phyloP scores from a whole-genome alignment of 2,329 filamentous ascomycete species.

The Trichocomaceae sp. region DNA sequence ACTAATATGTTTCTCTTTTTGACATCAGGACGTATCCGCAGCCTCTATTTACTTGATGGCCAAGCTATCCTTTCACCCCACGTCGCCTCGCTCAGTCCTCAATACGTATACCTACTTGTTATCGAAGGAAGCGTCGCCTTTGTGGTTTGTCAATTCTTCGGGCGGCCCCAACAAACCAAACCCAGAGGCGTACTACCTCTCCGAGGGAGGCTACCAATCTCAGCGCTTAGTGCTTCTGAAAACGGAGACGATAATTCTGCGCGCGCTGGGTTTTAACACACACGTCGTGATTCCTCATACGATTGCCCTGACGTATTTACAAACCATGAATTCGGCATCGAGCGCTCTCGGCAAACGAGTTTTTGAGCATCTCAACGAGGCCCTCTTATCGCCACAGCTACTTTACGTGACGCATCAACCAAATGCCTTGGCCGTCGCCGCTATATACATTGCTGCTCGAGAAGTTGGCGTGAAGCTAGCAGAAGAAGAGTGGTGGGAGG shows the following conservation, averaged over 20 bases:
- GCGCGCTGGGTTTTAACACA: constrained; percentile 70
- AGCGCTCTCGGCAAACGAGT: constrained; percentile 57
- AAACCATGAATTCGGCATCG: constrained; percentile 67
- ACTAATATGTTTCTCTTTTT: not conserved
- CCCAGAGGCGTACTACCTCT: constrained; percentile 58
- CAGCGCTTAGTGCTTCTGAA: constrained; percentile 60
- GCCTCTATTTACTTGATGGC: constrained; percentile 72
- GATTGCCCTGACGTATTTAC: constrained; percentile 84
- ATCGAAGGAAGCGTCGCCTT: constrained; percentile 51
- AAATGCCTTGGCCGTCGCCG: constrained; percentile 72
- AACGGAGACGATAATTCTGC: constrained; percentile 72
- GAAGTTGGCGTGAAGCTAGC: constrained; percentile 73
- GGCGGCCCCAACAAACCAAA: constrained; percentile 30
- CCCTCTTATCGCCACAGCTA: constrained; percentile 78
- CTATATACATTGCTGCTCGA: constrained; percentile 80
- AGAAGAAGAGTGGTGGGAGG: constrained; percentile 89
- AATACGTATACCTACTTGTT: constrained; percentile 80
- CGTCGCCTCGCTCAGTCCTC: constrained; percentile 70
- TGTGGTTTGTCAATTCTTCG: constrained; percentile 38
- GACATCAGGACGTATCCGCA: constrained; percentile 66
- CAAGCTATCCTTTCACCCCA: constrained; percentile 72
- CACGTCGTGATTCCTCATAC: constrained; percentile 81
- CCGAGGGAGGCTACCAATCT: constrained; percentile 64
- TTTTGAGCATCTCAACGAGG: constrained; percentile 76
- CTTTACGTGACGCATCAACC: constrained; percentile 91